A percentile compares a stretch with the other conserved stretches of the same genome.
Evolutionary conservation across 176 grass and related monocot genomes (phyloP).

Genomic region (Oryza nivara): DNA sequence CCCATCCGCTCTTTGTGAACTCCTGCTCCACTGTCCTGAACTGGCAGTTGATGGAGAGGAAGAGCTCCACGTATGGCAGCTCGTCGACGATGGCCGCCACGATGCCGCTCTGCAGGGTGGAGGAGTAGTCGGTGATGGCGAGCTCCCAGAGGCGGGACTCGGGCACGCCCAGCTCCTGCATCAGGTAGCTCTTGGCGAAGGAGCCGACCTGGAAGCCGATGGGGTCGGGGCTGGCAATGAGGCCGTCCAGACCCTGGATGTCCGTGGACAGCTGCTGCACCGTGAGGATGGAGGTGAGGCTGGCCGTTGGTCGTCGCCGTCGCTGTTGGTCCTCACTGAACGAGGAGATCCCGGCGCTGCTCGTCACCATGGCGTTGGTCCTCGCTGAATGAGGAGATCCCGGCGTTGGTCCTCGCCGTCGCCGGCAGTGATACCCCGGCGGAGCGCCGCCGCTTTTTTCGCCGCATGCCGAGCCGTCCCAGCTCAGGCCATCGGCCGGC

Average conservation of each 20-base stretch:
- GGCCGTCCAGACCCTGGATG: conserved; percentile 73
- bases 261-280: conserved; percentile 89
- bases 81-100: conserved; percentile 93
- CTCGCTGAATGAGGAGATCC: too few relatives aligned
- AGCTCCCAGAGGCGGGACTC: conserved; percentile 62
- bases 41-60: conserved; percentile 83
- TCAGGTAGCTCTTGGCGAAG: conserved; percentile 85
- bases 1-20: conserved; percentile 99
- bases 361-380: too few relatives aligned
- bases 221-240: conserved; percentile 59
- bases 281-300: conserved; percentile 91
- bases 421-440: too few relatives aligned
- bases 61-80: conserved; percentile 80
- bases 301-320: conserved; percentile 28
- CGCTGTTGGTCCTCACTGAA: too few relatives aligned
- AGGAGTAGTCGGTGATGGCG: conserved; percentile 58
- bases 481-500: too few relatives aligned
- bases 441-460: too few relatives aligned
- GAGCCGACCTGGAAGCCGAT: conserved; percentile 88
- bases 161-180: conserved; percentile 70
- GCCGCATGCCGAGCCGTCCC: too few relatives aligned
- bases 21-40: conserved; percentile 76
- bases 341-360: too few relatives aligned
- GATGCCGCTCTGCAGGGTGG: conserved; percentile 68
- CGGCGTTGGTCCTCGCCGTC: too few relatives aligned